Conservation (phyloP, 805 yeast genomes). For the Candida piceae region DNA sequence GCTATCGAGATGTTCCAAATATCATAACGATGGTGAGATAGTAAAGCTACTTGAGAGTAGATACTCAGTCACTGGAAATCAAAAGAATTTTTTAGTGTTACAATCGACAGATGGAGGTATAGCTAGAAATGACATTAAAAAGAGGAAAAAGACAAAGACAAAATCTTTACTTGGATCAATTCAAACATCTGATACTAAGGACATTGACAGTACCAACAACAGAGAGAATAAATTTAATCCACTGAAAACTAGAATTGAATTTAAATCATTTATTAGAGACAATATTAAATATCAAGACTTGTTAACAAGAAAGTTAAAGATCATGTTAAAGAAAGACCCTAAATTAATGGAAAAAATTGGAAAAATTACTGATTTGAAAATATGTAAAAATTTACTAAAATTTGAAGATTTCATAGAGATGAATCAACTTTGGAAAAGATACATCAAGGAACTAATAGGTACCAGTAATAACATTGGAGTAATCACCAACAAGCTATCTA, state of each 20-base stretch:
- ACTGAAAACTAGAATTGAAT: constrained; percentile 33
- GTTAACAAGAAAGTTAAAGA: constrained; percentile 33
- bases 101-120: constrained; percentile 32
- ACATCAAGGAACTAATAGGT: constrained; percentile 53
- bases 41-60: constrained; percentile 38
- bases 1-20: constrained; percentile 39
- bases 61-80: constrained; percentile 42
- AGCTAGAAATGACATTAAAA: constrained; percentile 11
- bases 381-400: constrained; percentile 22
- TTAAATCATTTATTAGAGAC: constrained; percentile 35
- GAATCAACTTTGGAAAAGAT: constrained; percentile 68
- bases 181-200: constrained; percentile 1
- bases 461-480: constrained; percentile 19
- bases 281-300: constrained; percentile 37
- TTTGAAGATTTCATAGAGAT: constrained; percentile 51
- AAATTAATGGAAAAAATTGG: constrained; percentile 10
- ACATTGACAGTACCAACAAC: constrained; percentile 1
- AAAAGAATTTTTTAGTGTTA: constrained; percentile 40
- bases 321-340: constrained; percentile 21
- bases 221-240: constrained; percentile 19
- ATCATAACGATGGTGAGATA: constrained; percentile 31
- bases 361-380: constrained; percentile 19
- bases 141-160: constrained; percentile 8
- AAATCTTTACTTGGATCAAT: constrained; percentile 10
- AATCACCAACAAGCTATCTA: constrained; percentile 53